A percentile compares a stretch with the other conserved stretches of the same genome.
These are phyloP conservation scores for Epichloe uncinata DNA, from an alignment of 2,329 filamentous ascomycete genomes.

Conservation along the genomic window DNA sequence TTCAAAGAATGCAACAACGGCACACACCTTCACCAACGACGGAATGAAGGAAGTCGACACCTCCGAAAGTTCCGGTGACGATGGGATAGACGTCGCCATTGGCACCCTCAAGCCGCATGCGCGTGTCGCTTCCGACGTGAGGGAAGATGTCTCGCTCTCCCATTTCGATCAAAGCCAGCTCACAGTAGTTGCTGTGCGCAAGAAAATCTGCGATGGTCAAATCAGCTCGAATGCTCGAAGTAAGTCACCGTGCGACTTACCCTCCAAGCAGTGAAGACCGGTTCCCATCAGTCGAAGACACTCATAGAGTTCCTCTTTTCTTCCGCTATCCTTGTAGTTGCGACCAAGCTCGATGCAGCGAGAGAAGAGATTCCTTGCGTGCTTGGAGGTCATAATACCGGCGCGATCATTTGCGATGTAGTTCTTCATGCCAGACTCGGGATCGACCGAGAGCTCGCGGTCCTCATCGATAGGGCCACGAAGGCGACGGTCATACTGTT, in stretches of 20 bases:
- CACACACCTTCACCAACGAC: constrained; percentile 53
- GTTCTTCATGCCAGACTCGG: constrained; percentile 69
- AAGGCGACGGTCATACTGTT: constrained; percentile 66
- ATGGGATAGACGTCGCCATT: constrained; percentile 60
- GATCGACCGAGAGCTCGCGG: constrained; percentile 67
- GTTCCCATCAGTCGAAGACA: constrained; percentile 77
- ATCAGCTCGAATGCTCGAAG: background rate
- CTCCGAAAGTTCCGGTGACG: constrained; percentile 85
- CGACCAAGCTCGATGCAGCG: constrained; percentile 70
- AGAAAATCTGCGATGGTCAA: constrained; percentile 52
- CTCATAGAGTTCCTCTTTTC: constrained; percentile 67
- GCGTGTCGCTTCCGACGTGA: constrained; percentile 67
- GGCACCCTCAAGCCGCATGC: constrained; percentile 54
- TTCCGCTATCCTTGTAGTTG: constrained; percentile 45
- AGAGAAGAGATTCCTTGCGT: constrained; percentile 61
- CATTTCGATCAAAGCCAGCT: constrained; percentile 77
- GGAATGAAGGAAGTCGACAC: constrained; percentile 86
- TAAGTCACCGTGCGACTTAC: constrained; percentile 20
- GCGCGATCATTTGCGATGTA: constrained; percentile 80
- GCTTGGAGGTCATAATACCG: constrained; percentile 65
- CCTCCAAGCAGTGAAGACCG: constrained; percentile 77
- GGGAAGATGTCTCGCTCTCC: constrained; percentile 74
- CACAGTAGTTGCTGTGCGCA: constrained; percentile 86
- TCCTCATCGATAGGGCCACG: constrained; percentile 70
- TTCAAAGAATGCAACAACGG: background rate